These are phyloP conservation scores for Mycena crocata DNA, from an alignment of 768 basidiomycete species.

Conservation along the genomic window DNA sequence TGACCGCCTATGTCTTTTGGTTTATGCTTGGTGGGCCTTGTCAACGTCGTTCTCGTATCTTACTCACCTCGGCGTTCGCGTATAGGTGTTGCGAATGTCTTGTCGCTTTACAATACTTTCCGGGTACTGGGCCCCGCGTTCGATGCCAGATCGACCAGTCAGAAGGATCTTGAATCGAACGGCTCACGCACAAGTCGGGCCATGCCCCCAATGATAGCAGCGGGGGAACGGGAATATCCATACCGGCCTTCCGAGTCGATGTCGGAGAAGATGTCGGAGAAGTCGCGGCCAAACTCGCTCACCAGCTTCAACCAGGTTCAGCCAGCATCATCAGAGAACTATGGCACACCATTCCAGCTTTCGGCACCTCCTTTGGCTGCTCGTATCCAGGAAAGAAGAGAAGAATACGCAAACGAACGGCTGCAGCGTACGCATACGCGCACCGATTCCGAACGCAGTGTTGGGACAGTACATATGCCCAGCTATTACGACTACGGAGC, in stretches of 20 bases:
- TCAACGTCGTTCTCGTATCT: constrained; percentile 5
- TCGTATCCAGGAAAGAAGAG: constrained; percentile 31
- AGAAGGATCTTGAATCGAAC: constrained; percentile 37
- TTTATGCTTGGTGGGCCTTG: constrained; percentile 60
- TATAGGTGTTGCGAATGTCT: constrained; percentile 72
- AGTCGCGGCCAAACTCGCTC: constrained; percentile 30
- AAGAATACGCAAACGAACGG: constrained; percentile 18
- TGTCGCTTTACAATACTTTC: constrained; percentile 77
- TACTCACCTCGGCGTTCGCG: too few relatives aligned
- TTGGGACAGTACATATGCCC: constrained; percentile 21
- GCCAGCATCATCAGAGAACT: constrained; percentile 19
- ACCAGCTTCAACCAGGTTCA: constrained; percentile 30
- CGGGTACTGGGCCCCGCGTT: constrained; percentile 69
- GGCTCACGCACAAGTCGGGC: background rate
- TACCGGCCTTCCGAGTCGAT: constrained; percentile 18
- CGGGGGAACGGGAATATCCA: constrained; percentile 17
- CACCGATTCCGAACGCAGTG: constrained; percentile 33
- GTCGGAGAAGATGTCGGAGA: constrained; percentile 33
- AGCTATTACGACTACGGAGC: constrained; percentile 35
- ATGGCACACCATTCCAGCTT: constrained; percentile 17
- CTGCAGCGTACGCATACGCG: constrained; percentile 22
- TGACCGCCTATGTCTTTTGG: constrained; percentile 64
- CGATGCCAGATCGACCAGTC: constrained; percentile 44
- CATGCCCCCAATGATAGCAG: constrained; percentile 34
- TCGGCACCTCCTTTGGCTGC: constrained; percentile 29